Evolutionary conservation across 2,329 filamentous ascomycete species (phyloP), one percentile per base, ranked within the genome.

Genomic region (Apiospora arundinis): DNA sequence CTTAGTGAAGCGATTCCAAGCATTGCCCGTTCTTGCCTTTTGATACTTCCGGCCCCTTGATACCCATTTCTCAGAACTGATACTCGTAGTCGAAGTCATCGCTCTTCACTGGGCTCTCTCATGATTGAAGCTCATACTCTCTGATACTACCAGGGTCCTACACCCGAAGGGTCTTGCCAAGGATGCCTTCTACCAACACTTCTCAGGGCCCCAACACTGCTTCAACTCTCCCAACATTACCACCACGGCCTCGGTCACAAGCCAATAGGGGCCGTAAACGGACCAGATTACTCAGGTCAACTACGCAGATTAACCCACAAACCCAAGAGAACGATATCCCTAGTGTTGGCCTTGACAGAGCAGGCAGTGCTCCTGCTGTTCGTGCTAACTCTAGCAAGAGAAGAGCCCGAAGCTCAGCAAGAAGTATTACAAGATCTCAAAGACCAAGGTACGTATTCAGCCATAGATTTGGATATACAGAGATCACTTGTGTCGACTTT

Each of bases 51-150:
- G 52, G 23, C 12, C 23, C 12, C 48, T 25, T 16, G 21, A 6
- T 7, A 9, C 52, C 25, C 6, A 21, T 40, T 40, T 4, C 56
- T 32, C 32, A 16, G 28, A 12, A 63, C 25, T 63, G 18, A 18
- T 40, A 63, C 16, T 40, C 11, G 32, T 11, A 9, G n/a, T 32
- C 4, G 28, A 37, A 12, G 2, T 12, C 9, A 14, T 40, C 21
- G 3, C 28, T 12, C 3, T 23, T 7, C 9, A 12, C n/a, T n/a
- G 18, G 21, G 9, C 1, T 40, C 9, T n/a, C 1, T 1, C 3
- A 37, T n/a, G 32, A 8, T 12, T 23, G 1, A 5, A 6, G 1
- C 2, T 16, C 16, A n/a, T n/a, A n/a, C 18, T 40, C 12, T 4
- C 18, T 63, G 56, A 14, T 28, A 37, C 32, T 14, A 63, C 21